phyloP scores from a whole-genome alignment of 2,329 filamentous ascomycete genomes.

The Aureobasidium sp. region DNA sequence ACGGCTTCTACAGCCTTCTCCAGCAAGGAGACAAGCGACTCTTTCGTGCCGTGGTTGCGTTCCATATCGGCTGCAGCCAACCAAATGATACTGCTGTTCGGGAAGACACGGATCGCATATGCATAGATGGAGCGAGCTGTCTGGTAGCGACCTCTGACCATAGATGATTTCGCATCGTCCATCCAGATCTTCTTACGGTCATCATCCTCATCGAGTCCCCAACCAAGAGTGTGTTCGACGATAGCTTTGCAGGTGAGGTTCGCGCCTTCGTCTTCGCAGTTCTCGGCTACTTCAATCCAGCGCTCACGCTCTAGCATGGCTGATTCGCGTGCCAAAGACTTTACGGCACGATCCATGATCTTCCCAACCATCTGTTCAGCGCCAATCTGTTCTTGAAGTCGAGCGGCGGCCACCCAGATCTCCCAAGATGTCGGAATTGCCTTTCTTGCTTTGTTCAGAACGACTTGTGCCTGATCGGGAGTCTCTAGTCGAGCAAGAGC shows the following conservation, averaged over 20 bases:
- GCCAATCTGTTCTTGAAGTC: slow-evolving; percentile 84
- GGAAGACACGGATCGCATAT: slow-evolving; percentile 82
- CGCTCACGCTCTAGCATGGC: slow-evolving; percentile 97
- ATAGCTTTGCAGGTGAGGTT: slow-evolving; percentile 82
- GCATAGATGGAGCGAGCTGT: slow-evolving; percentile 91
- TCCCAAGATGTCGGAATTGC: slow-evolving; percentile 88
- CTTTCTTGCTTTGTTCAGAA: slow-evolving; percentile 91
- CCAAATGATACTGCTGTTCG: slow-evolving; percentile 82
- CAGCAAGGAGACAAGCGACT: slow-evolving; percentile 74
- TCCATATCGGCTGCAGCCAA: slow-evolving; percentile 86
- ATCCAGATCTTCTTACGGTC: slow-evolving; percentile 94
- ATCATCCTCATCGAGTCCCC: slow-evolving; percentile 89
- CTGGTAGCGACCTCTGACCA: slow-evolving; percentile 73
- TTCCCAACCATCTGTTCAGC: slow-evolving; percentile 67
- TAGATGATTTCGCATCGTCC: slow-evolving; percentile 80
- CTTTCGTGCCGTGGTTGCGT: slow-evolving; percentile 76
- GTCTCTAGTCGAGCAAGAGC: slow-evolving; percentile 84
- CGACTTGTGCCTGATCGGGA: slow-evolving; percentile 85
- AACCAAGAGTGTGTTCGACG: slow-evolving; percentile 86
- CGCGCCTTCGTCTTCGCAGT: slow-evolving; percentile 87
- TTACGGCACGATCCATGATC: slow-evolving; percentile 90
- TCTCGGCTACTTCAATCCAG: slow-evolving; percentile 92
- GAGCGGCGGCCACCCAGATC: slow-evolving; percentile 91
- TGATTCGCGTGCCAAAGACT: slow-evolving; percentile 79
- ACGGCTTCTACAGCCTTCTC: slow-evolving; percentile 93